Evolutionary conservation across 805 yeast genomes (phyloP).

Genomic region (Barnettozyma pratensis): DNA sequence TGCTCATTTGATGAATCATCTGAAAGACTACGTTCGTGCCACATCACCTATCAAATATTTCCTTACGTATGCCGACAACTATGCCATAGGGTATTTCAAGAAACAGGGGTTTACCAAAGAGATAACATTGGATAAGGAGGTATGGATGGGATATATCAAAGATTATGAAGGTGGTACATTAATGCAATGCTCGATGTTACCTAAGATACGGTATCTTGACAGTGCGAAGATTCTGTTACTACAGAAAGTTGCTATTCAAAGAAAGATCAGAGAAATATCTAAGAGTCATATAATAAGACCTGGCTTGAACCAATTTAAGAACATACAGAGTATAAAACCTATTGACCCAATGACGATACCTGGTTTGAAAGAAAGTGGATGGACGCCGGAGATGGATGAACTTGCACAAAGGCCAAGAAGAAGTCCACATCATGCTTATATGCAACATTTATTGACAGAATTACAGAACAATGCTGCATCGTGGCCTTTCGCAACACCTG

Average conservation of each 20-base stretch:
- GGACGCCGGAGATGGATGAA: conserved; percentile 98
- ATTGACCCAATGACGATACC: conserved; percentile 85
- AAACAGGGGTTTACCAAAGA: conserved; percentile 98
- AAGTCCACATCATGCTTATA: conserved; percentile 89
- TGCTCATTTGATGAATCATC: conserved; percentile 96
- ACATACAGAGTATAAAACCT: conserved; percentile 38
- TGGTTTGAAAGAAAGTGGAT: conserved; percentile 88
- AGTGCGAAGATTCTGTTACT: conserved; percentile 77
- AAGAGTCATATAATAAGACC: conserved; percentile 76
- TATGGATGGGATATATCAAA: conserved; percentile 98
- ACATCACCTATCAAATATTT: conserved; percentile 84
- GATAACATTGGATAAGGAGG: conserved; percentile 72
- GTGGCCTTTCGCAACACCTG: conserved; percentile 97
- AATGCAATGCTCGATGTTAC: conserved; percentile 96
- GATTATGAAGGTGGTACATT: conserved; percentile 98
- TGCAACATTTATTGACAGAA: conserved; percentile 85
- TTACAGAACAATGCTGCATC: conserved; percentile 93
- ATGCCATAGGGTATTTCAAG: conserved; percentile 97
- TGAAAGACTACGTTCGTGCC: conserved; percentile 89
- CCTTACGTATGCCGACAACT: conserved; percentile 95
- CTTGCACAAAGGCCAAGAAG: conserved; percentile 91
- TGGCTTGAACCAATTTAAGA: conserved; percentile 71
- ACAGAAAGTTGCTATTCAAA: conserved; percentile 87
- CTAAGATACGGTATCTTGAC: conserved; percentile 82
- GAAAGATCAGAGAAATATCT: conserved; percentile 75